Conservation (phyloP, 306 rosid genomes). For the Castanea sativa region DNA sequence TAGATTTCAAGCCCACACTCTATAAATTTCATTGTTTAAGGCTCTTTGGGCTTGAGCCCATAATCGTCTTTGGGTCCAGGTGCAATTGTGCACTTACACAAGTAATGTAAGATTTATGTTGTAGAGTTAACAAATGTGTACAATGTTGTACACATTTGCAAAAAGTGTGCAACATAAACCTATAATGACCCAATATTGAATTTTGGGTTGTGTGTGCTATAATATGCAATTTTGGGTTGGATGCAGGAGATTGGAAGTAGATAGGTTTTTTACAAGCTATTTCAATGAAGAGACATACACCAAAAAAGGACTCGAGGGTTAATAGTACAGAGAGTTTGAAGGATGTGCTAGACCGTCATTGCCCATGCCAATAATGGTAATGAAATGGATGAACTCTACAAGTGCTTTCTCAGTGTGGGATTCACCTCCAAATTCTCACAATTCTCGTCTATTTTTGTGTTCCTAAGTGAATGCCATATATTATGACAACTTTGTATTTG, state of each 20-base stretch:
- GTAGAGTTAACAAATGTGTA: no score
- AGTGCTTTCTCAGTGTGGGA: constrained; percentile 75
- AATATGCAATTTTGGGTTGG: neutral
- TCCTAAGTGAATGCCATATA: constrained; percentile 17
- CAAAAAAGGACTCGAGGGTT: constrained; percentile 51
- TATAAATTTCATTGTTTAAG: no score
- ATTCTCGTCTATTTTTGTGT: constrained; percentile 43
- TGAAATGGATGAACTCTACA: constrained; percentile 48
- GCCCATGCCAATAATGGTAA: constrained; percentile 40
- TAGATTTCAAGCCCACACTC: no score
- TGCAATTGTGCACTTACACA: no score
- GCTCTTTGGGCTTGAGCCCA: no score
- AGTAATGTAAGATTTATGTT: no score
- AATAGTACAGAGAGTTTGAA: constrained; percentile 49
- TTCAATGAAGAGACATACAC: constrained; percentile 52
- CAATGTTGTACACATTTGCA: no score
- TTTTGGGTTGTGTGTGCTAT: neutral
- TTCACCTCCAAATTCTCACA: constrained; percentile 24
- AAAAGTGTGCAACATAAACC: no score
- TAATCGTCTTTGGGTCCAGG: no score
- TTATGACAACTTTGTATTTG: neutral
- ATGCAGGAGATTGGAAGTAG: constrained; percentile 60
- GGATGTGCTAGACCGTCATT: constrained; percentile 55
- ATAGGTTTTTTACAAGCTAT: constrained; percentile 56
- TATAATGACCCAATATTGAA: no score